Percentiles rank a stretch among this genome's conserved stretches.
These are phyloP conservation scores for Bruguiera gymnorhiza DNA, from an alignment of 345 rosid species.

Conservation along the genomic window DNA sequence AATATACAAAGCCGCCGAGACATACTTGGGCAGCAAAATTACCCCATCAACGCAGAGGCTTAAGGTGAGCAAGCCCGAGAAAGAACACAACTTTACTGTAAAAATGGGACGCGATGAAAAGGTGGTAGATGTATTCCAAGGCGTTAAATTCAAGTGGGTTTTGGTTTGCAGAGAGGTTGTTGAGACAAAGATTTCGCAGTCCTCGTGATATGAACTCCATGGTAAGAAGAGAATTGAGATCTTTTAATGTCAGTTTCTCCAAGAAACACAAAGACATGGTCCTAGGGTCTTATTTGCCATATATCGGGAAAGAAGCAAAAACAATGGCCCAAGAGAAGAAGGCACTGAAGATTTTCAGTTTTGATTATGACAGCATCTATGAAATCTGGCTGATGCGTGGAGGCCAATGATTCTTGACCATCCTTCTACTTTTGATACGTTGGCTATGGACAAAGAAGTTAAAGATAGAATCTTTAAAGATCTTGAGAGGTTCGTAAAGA, in stretches of 20 bases:
- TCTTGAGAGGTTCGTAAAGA: constrained; percentile 48
- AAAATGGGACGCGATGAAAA: constrained; percentile 50
- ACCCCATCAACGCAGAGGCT: constrained; percentile 28
- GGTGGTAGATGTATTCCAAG: constrained; percentile 44
- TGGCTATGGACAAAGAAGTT: constrained; percentile 53
- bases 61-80: constrained; percentile 44
- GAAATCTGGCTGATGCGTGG: constrained; percentile 46
- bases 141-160: constrained; percentile 47
- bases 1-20: constrained; percentile 29
- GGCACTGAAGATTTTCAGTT: constrained; percentile 50
- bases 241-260: constrained; percentile 50
- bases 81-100: constrained; percentile 43
- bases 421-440: constrained; percentile 65
- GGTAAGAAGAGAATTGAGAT: constrained; percentile 33
- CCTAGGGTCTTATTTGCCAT: constrained; percentile 47
- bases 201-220: constrained; percentile 27
- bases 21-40: constrained; percentile 21
- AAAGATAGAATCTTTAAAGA: constrained; percentile 49
- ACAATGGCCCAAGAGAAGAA: constrained; percentile 37
- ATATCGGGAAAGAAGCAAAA: constrained; percentile 43
- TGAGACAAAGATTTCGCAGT: constrained; percentile 21
- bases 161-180: constrained; percentile 40
- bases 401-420: constrained; percentile 59
- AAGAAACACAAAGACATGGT: constrained; percentile 50
- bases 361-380: constrained; percentile 29